These are phyloP conservation scores for Aspergillus sp. DNA, from an alignment of 2,329 filamentous ascomycete genomes.

Conservation along the genomic window DNA sequence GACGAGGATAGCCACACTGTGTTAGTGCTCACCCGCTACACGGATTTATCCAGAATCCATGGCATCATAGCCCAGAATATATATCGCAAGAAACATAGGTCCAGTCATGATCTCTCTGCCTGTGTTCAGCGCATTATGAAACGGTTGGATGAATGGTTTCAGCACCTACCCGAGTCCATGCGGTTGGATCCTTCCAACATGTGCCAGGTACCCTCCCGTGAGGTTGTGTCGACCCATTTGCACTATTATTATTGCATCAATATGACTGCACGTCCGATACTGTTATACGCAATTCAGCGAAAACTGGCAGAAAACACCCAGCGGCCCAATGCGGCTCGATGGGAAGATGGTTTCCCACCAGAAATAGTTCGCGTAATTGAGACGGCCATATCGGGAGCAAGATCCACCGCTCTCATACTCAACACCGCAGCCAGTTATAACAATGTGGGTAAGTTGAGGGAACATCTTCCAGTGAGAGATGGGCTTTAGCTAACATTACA, in stretches of 20 bases:
- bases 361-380: constrained; percentile 53
- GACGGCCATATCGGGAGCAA: constrained; percentile 52
- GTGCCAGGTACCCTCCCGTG: constrained; percentile 41
- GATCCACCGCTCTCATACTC: constrained; percentile 52
- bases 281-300: constrained; percentile 54
- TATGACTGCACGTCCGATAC: constrained; percentile 55
- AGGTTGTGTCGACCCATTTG: constrained; percentile 52
- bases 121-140: constrained; percentile 53
- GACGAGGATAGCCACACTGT: no score
- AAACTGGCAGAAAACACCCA: constrained; percentile 39
- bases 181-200: constrained; percentile 50
- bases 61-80: constrained; percentile 47
- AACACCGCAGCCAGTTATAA: constrained; percentile 49
- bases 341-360: constrained; percentile 48
- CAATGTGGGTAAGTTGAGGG: constrained; percentile 44
- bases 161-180: constrained; percentile 47
- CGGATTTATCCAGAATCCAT: constrained; percentile 52
- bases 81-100: constrained; percentile 50
- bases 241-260: constrained; percentile 60
- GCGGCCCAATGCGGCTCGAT: constrained; percentile 39
- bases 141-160: constrained; percentile 52
- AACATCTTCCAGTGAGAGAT: not conserved
- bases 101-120: constrained; percentile 48
- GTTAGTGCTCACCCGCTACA: constrained; percentile 56
- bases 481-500: no score